Base-by-base conservation (phyloP, 371 early-diverging fungal species). In the Blakeslea trispora region DNA sequence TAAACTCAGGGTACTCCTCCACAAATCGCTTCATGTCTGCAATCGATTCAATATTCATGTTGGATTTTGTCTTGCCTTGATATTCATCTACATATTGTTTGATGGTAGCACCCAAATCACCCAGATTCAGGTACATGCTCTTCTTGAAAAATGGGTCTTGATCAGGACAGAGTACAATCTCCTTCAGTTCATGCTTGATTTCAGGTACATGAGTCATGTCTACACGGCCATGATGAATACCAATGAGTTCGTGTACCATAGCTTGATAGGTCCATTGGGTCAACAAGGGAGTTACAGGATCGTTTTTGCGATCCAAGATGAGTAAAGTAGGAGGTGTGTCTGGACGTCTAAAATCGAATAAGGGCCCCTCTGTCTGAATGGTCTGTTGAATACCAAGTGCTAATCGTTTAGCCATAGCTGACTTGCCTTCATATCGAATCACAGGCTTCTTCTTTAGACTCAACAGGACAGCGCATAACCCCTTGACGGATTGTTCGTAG, bases 191-290 rank as follows among this genome's bases (percentile, higher is more conserved):
- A 1, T 87, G 83, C 9, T 87, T 74, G 24, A 91, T 82, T 34
- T 89, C 96, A 7, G 94, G 90, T 3, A 95, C 84, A 22, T 79
- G 66, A 3, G 91, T 82, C 69, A 98, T 78, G 61, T 94, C 94
- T 0, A 99, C 96, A 39, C 98, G 75, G 32, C 97, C 96, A 69
- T 98, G 95, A 55, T 84, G 81, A 61, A 99, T 97, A 0, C 96
- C 95, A 49, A 99, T 80, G 59, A 97, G 74, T 61, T 99, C 99
- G 71, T 98, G 94, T 3, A 99, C 93, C 96, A 99, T 95, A 4
- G 99, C 94, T 64, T 99, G 99, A 68, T 99, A 99, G 9, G 97
- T 97, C 99, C 99, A 99, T 61, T 96, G 97, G 14, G 89, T 86
- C 21, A 99, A 77, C 15, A 99, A 76, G 1, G 99, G 99, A 0